Evolutionary conservation across 805 yeast genomes (phyloP).

Genomic region (Wickerhamomyces ciferrii): DNA sequence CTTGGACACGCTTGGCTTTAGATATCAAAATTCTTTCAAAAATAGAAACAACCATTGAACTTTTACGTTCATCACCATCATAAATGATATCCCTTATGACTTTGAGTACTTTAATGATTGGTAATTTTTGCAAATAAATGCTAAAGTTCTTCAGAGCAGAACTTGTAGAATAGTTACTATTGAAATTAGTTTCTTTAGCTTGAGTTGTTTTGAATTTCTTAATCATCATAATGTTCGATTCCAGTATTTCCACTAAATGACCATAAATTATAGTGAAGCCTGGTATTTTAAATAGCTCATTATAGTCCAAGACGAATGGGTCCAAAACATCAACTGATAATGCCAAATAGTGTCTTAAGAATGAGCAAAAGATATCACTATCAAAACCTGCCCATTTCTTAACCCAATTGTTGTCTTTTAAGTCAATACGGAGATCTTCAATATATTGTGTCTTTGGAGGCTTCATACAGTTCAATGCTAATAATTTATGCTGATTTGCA

Average conservation of each 20-base stretch:
- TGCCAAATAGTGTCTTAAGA: constrained; percentile 50
- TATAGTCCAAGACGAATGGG: not conserved
- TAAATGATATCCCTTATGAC: constrained; percentile 5
- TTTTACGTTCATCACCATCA: constrained; percentile 2
- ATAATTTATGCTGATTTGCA: constrained; percentile 22
- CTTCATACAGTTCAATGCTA: constrained; percentile 28
- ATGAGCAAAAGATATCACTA: constrained; percentile 54
- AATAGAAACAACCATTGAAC: constrained; percentile 2
- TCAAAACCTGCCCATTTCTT: constrained; percentile 54
- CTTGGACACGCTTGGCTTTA: constrained; percentile 28
- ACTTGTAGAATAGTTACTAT: constrained; percentile 8
- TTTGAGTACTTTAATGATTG: constrained; percentile 10
- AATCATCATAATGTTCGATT: constrained; percentile 14
- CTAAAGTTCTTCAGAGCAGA: constrained; percentile 3
- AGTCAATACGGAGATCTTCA: constrained; percentile 36
- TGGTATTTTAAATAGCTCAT: constrained; percentile 8
- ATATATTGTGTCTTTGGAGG: constrained; percentile 37
- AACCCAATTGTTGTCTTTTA: constrained; percentile 55
- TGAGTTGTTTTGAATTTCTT: constrained; percentile 7
- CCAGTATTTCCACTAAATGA: constrained; percentile 16
- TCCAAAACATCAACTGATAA: not conserved
- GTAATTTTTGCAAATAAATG: constrained; percentile 3
- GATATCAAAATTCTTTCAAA: constrained; percentile 28
- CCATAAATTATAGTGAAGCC: constrained; percentile 19
- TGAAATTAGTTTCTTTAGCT: constrained; percentile 2